Evolutionary conservation across 2,329 filamentous ascomycete species (phyloP).

Genomic region (Beauveria asiatica): DNA sequence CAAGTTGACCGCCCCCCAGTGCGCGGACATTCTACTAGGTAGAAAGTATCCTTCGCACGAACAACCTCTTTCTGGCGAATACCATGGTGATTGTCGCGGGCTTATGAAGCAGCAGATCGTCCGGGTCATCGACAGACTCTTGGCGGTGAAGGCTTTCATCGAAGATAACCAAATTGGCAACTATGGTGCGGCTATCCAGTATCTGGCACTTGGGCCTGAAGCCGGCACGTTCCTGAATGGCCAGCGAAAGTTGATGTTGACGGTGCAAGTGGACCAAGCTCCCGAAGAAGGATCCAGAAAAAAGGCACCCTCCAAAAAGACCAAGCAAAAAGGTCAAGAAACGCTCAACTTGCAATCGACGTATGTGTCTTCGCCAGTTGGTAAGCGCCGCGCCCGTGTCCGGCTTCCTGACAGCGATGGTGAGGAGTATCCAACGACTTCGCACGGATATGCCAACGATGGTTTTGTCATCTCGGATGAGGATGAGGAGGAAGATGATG

Average conservation of each 20-base stretch:
- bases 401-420: slow-evolving; percentile 21
- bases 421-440: slow-evolving; percentile 30
- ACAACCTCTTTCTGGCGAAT: slow-evolving; percentile 38
- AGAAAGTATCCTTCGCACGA: slow-evolving; percentile 49
- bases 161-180: slow-evolving; percentile 52
- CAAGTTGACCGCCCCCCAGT: slow-evolving; percentile 66
- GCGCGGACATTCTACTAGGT: slow-evolving; percentile 76
- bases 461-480: slow-evolving; percentile 40
- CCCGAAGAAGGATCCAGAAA: slow-evolving; percentile 7
- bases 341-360: slow-evolving; percentile 35
- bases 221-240: slow-evolving; percentile 36
- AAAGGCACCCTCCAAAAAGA: slow-evolving; percentile 18
- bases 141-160: slow-evolving; percentile 62
- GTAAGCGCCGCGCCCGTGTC: slow-evolving; percentile 23
- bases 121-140: slow-evolving; percentile 70
- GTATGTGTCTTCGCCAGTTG: slow-evolving; percentile 46
- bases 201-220: slow-evolving; percentile 46
- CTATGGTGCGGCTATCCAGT: slow-evolving; percentile 64
- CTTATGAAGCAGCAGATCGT: slow-evolving; percentile 71
- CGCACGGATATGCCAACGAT: slow-evolving; percentile 39
- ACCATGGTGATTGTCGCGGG: slow-evolving; percentile 60
- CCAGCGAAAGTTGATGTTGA: slow-evolving; percentile 36
- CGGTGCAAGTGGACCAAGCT: slow-evolving; percentile 25
- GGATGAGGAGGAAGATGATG: slow-evolving; percentile 22
- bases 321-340: slow-evolving; percentile 26